Evolutionary conservation across 306 rosid species (phyloP).

Genomic region (Trichosanthes cucumerina): DNA sequence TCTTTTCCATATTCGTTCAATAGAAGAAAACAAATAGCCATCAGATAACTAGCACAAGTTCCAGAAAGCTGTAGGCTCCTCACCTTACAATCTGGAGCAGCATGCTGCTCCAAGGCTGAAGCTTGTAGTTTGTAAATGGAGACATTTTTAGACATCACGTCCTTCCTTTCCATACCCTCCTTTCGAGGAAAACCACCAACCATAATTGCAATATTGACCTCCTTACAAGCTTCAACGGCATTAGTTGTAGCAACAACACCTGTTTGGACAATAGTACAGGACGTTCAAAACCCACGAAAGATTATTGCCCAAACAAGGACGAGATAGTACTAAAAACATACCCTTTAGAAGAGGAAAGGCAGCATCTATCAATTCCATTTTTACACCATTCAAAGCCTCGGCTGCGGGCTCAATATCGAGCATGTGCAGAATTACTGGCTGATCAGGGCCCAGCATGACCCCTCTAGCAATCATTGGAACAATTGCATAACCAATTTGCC

Average conservation of each 20-base stretch:
- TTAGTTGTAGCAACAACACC: slow-evolving; percentile 98
- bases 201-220: slow-evolving; percentile 78
- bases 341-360: slow-evolving; percentile 92
- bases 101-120: slow-evolving; percentile 83
- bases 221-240: slow-evolving; percentile 87
- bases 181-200: slow-evolving; percentile 99
- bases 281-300: neutral
- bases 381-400: slow-evolving; percentile 83
- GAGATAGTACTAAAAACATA: neutral
- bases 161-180: slow-evolving; percentile 98
- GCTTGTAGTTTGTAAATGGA: slow-evolving; percentile 89
- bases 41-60: neutral
- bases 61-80: neutral
- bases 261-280: slow-evolving; percentile 7
- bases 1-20: neutral
- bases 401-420: slow-evolving; percentile 87
- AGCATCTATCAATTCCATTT: slow-evolving; percentile 89
- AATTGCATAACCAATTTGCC: slow-evolving; percentile 96
- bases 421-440: slow-evolving; percentile 93
- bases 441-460: slow-evolving; percentile 84
- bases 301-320: neutral
- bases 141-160: slow-evolving; percentile 88
- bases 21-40: neutral
- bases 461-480: slow-evolving; percentile 99
- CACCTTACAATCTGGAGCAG: slow-evolving; percentile 96